phyloP scores from a whole-genome alignment of 345 rosid genomes.

The Leavenworthia alabamica region DNA sequence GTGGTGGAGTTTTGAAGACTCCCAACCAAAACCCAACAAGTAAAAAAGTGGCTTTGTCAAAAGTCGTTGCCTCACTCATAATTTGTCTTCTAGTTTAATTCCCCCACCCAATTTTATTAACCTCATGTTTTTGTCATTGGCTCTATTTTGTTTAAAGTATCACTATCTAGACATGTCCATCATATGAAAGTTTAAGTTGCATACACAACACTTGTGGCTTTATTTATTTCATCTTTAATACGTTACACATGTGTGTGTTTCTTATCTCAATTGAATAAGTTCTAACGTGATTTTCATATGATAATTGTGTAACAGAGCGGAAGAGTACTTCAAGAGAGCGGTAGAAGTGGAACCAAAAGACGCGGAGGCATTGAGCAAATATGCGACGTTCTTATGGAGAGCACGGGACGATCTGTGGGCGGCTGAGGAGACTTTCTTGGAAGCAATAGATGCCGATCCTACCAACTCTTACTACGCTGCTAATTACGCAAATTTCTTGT shows the following conservation, averaged over 20 bases:
- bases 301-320: conserved; percentile 52
- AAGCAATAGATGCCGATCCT: conserved; percentile 79
- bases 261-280: not conserved
- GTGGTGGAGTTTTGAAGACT: conserved; percentile 13
- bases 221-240: not conserved
- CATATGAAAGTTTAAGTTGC: not conserved
- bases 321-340: conserved; percentile 73
- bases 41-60: not conserved
- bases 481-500: conserved; percentile 80
- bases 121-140: conserved; percentile 15
- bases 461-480: conserved; percentile 63
- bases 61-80: not conserved
- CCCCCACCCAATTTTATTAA: conserved; percentile 7
- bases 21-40: conserved; percentile 22
- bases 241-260: not conserved
- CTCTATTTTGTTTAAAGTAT: no score
- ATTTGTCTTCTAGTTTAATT: conserved; percentile 6
- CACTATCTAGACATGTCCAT: not conserved
- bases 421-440: conserved; percentile 86
- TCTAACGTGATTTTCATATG: conserved; percentile 4
- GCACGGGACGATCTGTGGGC: conserved; percentile 76
- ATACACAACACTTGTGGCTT: not conserved
- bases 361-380: conserved; percentile 73
- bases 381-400: conserved; percentile 81
- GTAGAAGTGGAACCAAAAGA: conserved; percentile 52